Evolutionary conservation across 805 yeast species (phyloP).

Genomic region (Nematodospora valgi): DNA sequence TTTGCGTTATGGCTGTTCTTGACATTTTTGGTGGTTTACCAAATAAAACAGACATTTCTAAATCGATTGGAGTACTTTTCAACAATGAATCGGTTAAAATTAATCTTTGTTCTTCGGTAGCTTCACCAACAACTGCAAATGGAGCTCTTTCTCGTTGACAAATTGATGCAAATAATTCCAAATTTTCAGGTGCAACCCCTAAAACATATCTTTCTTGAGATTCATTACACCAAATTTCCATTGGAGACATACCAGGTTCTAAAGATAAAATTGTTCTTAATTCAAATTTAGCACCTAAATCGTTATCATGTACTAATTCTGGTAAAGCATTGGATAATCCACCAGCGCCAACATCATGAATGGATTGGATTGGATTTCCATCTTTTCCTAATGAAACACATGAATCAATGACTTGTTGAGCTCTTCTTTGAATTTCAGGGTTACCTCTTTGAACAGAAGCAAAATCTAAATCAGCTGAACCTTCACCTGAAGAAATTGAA

Average conservation of each 20-base stretch:
- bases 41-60: conserved; percentile 90
- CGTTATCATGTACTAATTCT: conserved; percentile 95
- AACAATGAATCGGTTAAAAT: conserved; percentile 76
- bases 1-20: conserved; percentile 63
- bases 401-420: conserved; percentile 95
- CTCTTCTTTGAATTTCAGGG: conserved; percentile 99
- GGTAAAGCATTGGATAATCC: conserved; percentile 97
- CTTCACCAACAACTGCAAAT: conserved; percentile 91
- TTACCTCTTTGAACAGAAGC: conserved; percentile 99
- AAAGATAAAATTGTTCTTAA: conserved; percentile 83
- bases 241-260: conserved; percentile 98
- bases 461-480: conserved; percentile 92
- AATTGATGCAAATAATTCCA: conserved; percentile 66
- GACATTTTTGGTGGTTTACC: conserved; percentile 98
- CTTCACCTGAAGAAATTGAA: conserved; percentile 92
- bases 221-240: conserved; percentile 99
- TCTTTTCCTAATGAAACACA: conserved; percentile 78
- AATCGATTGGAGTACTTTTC: conserved; percentile 84
- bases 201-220: conserved; percentile 97
- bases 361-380: conserved; percentile 78
- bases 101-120: conserved; percentile 82
- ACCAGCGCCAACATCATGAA: conserved; percentile 99
- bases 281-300: conserved; percentile 90
- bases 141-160: conserved; percentile 97
- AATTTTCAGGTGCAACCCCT: conserved; percentile 80